These are phyloP conservation scores for Plantago elongata DNA, from an alignment of 257 asterid genomes.

Conservation along the genomic window DNA sequence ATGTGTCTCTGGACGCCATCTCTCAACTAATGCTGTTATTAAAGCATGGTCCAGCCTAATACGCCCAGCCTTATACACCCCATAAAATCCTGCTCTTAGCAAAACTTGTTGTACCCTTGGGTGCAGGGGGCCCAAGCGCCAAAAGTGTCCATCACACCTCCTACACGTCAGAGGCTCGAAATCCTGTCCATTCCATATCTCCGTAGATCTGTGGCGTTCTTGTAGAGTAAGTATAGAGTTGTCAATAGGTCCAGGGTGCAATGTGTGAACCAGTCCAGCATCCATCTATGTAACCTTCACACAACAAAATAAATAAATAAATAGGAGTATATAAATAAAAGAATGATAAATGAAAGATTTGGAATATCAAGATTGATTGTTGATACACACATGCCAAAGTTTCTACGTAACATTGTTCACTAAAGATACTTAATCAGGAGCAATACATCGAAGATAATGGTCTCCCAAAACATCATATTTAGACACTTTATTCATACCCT, in stretches of 20 bases:
- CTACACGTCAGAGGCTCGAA: slow-evolving; percentile 75
- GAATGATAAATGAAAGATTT: neutral
- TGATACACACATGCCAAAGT: neutral
- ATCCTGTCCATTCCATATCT: slow-evolving; percentile 69
- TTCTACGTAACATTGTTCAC: neutral
- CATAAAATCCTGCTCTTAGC: slow-evolving; percentile 72
- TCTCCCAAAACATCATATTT: neutral
- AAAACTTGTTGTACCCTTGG: slow-evolving; percentile 61
- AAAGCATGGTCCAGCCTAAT: slow-evolving; percentile 76
- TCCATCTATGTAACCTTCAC: slow-evolving; percentile 34
- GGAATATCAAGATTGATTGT: neutral
- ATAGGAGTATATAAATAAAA: neutral
- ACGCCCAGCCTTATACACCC: slow-evolving; percentile 76
- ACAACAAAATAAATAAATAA: slow-evolving; percentile 10
- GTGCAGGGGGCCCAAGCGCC: slow-evolving; percentile 69
- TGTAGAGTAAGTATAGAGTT: slow-evolving; percentile 63
- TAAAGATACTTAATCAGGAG: slow-evolving; percentile 2
- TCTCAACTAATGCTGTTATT: slow-evolving; percentile 69
- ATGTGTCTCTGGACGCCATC: slow-evolving; percentile 87
- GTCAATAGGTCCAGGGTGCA: slow-evolving; percentile 77
- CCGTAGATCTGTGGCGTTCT: slow-evolving; percentile 70
- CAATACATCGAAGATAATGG: neutral
- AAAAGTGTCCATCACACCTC: slow-evolving; percentile 78
- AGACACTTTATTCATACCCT: neutral
- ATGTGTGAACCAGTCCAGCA: slow-evolving; percentile 39